A percentile compares a stretch with the other conserved stretches of the same genome.
Evolutionary conservation across 148 eudicot genomes (phyloP).

Genomic region (Polygonum maritimum): DNA sequence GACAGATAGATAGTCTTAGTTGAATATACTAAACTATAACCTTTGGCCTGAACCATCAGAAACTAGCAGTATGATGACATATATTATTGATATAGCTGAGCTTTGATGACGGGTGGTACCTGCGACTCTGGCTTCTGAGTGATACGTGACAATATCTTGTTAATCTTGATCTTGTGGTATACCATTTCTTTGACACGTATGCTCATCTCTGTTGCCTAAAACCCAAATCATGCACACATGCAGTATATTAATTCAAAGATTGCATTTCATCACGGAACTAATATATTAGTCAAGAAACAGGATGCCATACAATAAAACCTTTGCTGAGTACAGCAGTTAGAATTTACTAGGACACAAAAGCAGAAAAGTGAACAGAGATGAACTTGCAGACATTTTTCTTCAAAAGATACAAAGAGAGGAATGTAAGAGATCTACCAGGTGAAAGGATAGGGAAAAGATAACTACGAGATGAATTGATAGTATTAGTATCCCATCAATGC

Average conservation of each 20-base stretch:
- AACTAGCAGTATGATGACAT: not conserved
- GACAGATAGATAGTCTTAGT: not conserved
- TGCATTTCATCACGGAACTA: not conserved
- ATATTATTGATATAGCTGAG: not conserved
- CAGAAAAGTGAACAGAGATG: not conserved
- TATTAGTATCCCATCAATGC: not conserved
- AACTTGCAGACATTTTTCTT: not conserved
- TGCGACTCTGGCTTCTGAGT: constrained; percentile 78
- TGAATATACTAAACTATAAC: not conserved
- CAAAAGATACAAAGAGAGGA: not conserved
- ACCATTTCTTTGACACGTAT: constrained; percentile 68
- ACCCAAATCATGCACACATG: constrained; percentile 10
- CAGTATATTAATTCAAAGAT: not conserved
- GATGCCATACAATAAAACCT: not conserved
- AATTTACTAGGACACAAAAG: not conserved
- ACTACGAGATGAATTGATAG: not conserved
- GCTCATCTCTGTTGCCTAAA: constrained; percentile 61
- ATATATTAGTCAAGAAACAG: not conserved
- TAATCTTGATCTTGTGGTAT: constrained; percentile 66
- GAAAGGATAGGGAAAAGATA: not conserved
- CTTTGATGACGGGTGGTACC: constrained; percentile 27
- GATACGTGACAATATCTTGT: constrained; percentile 74
- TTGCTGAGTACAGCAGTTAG: not conserved
- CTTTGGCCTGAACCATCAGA: not conserved
- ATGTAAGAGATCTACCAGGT: not conserved